phyloP scores from a whole-genome alignment of 176 grass and related monocot genomes.

The barley (Hordeum vulgare) region MorexV3_pseudomolecules_assembly NC_058520.1:92036774-92037273 shows the following conservation, averaged over 20 bases:
- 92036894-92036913: background rate
- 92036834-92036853: background rate
- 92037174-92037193: background rate
- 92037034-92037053: constrained; percentile 19
- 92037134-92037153: background rate
- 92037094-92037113: background rate
- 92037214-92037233: constrained; percentile 35
- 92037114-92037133: background rate
- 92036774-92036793: background rate
- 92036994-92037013: constrained; percentile 26
- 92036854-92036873: background rate
- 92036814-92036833: background rate
- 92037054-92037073: background rate
- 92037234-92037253: constrained; percentile 1
- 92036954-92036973: constrained; percentile 12
- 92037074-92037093: background rate
- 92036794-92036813: background rate
- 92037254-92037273: background rate
- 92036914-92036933: background rate
- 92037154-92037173: background rate
- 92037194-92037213: constrained; percentile 39
- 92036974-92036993: constrained; percentile 26
- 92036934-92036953: constrained; percentile 16
- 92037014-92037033: constrained; percentile 17
- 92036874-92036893: background rate